Evolutionary conservation across 2,329 filamentous ascomycete species (phyloP).

Genomic region (Aspergillus proliferans): DNA sequence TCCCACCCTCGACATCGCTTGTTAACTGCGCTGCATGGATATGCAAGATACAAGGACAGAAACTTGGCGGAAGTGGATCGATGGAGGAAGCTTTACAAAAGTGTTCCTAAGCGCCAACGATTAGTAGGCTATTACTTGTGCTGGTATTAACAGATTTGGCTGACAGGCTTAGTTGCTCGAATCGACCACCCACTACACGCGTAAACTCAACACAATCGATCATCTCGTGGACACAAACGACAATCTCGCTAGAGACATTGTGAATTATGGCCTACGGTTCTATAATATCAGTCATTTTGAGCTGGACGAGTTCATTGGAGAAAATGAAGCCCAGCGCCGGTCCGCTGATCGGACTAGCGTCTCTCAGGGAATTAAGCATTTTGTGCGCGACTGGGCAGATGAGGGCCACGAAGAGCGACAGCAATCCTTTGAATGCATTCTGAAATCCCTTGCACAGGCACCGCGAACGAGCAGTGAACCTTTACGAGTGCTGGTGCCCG

Average conservation of each 20-base stretch:
- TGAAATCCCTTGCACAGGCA: slow-evolving; percentile 16
- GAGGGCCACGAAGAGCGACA: slow-evolving; percentile 45
- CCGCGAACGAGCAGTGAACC: slow-evolving; percentile 1
- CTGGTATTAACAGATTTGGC: neutral
- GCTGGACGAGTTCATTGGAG: slow-evolving; percentile 36
- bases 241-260: slow-evolving; percentile 42
- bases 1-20: slow-evolving; percentile 21
- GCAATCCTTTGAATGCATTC: slow-evolving; percentile 31
- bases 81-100: slow-evolving; percentile 17
- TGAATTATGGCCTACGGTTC: slow-evolving; percentile 40
- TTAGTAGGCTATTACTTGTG: slow-evolving; percentile 3
- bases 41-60: slow-evolving; percentile 16
- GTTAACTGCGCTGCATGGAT: slow-evolving; percentile 21
- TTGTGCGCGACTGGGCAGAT: slow-evolving; percentile 52
- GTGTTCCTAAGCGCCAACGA: slow-evolving; percentile 13
- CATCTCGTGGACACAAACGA: slow-evolving; percentile 42
- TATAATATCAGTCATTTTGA: slow-evolving; percentile 44
- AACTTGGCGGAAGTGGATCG: slow-evolving; percentile 13
- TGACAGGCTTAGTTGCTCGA: slow-evolving; percentile 44
- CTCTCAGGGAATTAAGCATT: slow-evolving; percentile 52
- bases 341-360: slow-evolving; percentile 39
- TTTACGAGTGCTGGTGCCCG: slow-evolving; percentile 46
- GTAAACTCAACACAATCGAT: slow-evolving; percentile 45
- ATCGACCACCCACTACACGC: slow-evolving; percentile 51
- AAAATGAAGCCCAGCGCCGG: slow-evolving; percentile 31